Percentiles rank a stretch among this genome's conserved stretches.
These are phyloP conservation scores for Mycena indigotica DNA, from an alignment of 768 basidiomycete species.

Conservation along the genomic window DNA sequence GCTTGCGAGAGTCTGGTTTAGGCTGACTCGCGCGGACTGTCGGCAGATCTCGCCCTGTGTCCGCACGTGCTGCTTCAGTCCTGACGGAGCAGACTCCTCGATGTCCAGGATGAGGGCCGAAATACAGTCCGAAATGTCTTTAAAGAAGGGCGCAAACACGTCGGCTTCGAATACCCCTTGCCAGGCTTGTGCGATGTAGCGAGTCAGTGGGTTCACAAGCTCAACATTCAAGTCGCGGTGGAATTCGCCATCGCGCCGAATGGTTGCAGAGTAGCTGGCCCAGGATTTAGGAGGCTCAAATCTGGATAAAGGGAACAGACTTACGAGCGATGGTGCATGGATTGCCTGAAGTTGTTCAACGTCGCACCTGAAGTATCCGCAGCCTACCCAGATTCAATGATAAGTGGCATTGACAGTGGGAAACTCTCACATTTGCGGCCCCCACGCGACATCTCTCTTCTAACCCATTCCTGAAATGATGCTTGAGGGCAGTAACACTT, in stretches of 20 bases:
- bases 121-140: constrained; percentile 38
- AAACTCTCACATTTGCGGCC: constrained; percentile 53
- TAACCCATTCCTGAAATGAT: constrained; percentile 53
- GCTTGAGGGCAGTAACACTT: constrained; percentile 49
- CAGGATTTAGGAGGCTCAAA: not conserved
- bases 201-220: constrained; percentile 59
- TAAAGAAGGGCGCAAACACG: constrained; percentile 52
- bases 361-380: constrained; percentile 48
- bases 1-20: constrained; percentile 48
- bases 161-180: constrained; percentile 60
- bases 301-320: constrained; percentile 45
- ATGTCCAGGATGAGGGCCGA: constrained; percentile 50
- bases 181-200: constrained; percentile 61
- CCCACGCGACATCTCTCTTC: constrained; percentile 60
- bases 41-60: constrained; percentile 54
- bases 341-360: constrained; percentile 49
- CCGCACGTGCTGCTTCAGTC: constrained; percentile 54
- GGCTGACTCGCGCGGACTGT: constrained; percentile 52
- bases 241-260: constrained; percentile 58
- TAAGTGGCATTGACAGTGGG: constrained; percentile 19
- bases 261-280: constrained; percentile 29
- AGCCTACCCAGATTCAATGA: constrained; percentile 29
- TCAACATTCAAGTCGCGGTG: constrained; percentile 64
- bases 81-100: constrained; percentile 50
- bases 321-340: constrained; percentile 65